Base-by-base conservation (phyloP, 768 basidiomycete species). In the Hemileccinum impolitum region DNA sequence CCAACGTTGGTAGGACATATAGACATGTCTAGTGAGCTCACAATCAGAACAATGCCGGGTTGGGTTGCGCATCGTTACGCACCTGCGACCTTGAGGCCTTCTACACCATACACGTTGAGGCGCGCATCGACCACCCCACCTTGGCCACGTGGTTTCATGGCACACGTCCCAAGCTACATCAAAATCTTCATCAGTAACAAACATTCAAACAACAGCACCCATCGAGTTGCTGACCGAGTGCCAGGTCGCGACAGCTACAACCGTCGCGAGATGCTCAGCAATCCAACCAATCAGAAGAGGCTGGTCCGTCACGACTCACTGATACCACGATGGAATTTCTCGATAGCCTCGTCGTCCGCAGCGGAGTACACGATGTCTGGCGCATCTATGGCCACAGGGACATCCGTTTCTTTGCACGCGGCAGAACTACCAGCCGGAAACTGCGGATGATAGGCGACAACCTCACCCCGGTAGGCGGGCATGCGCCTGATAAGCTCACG, bases 101-200 rank as follows among this genome's bases (percentile, higher is more conserved):
- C 48, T 1, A 82, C 74, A 0, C 82, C 82, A 53, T 86, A 84
- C 7, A 87, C 84, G 48, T 81, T 82, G 40, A 87, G 60, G 25
- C 68, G 68, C 4, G 74, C 47, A 55, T 87, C 83, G 4, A 87
- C 81, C 6, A 88, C 85, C 4, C 85, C 86, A 2, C 75, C 75
- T 26, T 74, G 45, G 11, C 78, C 71, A 1, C 76, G 74, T 0
- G 81, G 74, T 61, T 84, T 84, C 85, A 86, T 86, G 0, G 83
- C 75, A 47, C 83, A 85, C 0, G 84, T 86, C 34, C 84, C 84
- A 3, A 82, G 69, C 81, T 84, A 19, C 3, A 19, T 39, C 1
- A n/a, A 38, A 9, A 3, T 2, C 3, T 19, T 9, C 15, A 19
- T 53, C 14, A 45, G n/a, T 9, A 8, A 3, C n/a, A 23, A 8